Conservation (phyloP, 345 rosid genomes). For the Zanthoxylum bungeanum region DNA sequence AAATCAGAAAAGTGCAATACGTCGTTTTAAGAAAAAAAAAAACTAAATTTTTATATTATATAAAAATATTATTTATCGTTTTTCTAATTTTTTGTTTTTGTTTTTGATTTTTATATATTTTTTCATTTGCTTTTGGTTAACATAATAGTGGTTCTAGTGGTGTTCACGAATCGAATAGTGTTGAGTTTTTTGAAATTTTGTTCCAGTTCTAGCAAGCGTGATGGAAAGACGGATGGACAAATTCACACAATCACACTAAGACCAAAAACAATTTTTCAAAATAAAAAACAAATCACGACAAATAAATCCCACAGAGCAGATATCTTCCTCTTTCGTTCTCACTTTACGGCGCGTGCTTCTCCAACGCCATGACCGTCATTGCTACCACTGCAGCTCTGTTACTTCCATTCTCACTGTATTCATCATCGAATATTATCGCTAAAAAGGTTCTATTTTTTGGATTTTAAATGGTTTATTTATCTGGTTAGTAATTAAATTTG, state of each 20-base stretch:
- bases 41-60: too few species aligned
- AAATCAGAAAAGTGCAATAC: too few species aligned
- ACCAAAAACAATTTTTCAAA: neutral
- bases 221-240: too few species aligned
- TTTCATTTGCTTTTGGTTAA: too few species aligned
- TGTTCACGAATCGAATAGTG: too few species aligned
- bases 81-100: too few species aligned
- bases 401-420: conserved; percentile 57
- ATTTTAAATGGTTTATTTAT: neutral
- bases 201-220: neutral
- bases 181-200: too few species aligned
- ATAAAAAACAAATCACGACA: neutral
- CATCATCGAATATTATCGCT: conserved; percentile 42
- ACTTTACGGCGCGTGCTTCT: conserved; percentile 11
- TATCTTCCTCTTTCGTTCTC: neutral
- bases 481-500: conserved; percentile 12
- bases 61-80: too few species aligned
- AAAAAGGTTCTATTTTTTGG: conserved; percentile 53
- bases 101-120: too few species aligned
- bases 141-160: too few species aligned
- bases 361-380: conserved; percentile 70
- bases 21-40: too few species aligned
- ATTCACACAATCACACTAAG: too few species aligned
- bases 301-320: conserved; percentile 6
- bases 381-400: conserved; percentile 70